Base-by-base conservation (phyloP, 306 rosid species). In the Sesbania bispinosa region DNA sequence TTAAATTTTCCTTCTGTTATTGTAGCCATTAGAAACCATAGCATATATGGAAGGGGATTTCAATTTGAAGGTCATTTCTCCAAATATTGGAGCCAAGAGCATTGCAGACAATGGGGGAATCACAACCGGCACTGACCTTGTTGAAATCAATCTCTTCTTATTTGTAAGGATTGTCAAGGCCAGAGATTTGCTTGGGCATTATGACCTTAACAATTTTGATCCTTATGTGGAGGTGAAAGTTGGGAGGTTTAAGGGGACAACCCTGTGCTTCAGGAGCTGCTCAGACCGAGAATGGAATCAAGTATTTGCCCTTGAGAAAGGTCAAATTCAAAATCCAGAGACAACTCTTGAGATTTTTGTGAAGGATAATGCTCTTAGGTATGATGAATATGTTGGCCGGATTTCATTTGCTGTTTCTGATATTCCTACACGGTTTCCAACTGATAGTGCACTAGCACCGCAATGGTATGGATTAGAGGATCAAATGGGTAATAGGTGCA, bases 161-260 rank as follows among this genome's bases (percentile, higher is more conserved):
- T 85, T 65, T 47, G 76, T 79, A 7, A 78, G n/a, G 52, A 20
- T 84, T 47, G 81, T 66, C 9, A 76, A 41, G 62, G 84, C 81
- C 2, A 79, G 67, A 73, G 14, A 39, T 8, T 7, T 77, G 18
- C 16, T 54, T 10, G 35, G 19, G 35, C 8, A 14, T 33, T 6
- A 50, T 23, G 68, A 62, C 19, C 60, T n/a, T 23, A 13, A 54
- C 5, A 30, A 45, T 24, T 26, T 38, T 41, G 73, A 62, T 36
- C 76, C 79, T 18, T 77, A 67, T 11, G 80, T 73, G 52, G 80
- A 77, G 54, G 35, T 82, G 20, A 77, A n/a, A 58, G 41, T 79
- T 29, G 85, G 85, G 21, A 10, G 7, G 29, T 42, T 53, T 5
- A 72, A 23, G 32, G 77, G 59, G 2, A 23, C 42, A 38, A 77